Conservation (phyloP, 2,329 filamentous ascomycete species). For the Xenoacremonium recifei region DNA sequence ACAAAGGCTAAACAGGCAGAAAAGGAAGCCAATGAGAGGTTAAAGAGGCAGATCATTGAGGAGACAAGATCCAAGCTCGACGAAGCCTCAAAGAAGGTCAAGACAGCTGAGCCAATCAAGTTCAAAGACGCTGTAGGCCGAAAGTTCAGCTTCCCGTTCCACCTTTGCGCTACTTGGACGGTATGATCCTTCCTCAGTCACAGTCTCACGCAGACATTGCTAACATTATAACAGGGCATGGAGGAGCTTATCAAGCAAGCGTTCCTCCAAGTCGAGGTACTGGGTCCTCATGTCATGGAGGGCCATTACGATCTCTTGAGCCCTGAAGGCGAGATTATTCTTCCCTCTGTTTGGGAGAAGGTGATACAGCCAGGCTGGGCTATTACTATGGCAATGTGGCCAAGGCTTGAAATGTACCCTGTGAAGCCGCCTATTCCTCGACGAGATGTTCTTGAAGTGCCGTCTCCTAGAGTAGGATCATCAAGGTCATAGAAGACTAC, state of each 20-base stretch:
- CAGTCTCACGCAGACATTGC: neutral
- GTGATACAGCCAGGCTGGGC: conserved; percentile 70
- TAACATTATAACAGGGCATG: conserved; percentile 61
- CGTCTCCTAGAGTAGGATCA: too few relatives aligned
- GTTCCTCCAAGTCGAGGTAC: conserved; percentile 73
- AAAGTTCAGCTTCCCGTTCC: conserved; percentile 90
- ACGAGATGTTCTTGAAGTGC: too few relatives aligned
- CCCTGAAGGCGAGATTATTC: conserved; percentile 78
- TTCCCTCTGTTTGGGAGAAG: conserved; percentile 76
- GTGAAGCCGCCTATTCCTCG: too few relatives aligned
- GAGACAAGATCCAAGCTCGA: conserved; percentile 50
- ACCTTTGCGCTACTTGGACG: conserved; percentile 79
- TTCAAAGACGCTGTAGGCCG: conserved; percentile 91
- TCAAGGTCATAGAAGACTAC: too few relatives aligned
- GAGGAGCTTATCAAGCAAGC: conserved; percentile 83
- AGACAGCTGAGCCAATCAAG: conserved; percentile 74
- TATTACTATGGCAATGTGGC: conserved; percentile 59
- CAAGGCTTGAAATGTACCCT: too few relatives aligned
- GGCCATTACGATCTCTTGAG: conserved; percentile 80
- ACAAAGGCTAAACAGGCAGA: conserved; percentile 42
- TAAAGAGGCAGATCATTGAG: conserved; percentile 56
- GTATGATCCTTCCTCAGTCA: conserved; percentile 48
- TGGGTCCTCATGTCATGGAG: conserved; percentile 74
- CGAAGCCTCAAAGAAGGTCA: conserved; percentile 50
- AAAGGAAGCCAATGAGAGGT: conserved; percentile 59